These are phyloP conservation scores for Tagetes erecta DNA, from an alignment of 129 eudicot species.

Conservation along the genomic window DNA sequence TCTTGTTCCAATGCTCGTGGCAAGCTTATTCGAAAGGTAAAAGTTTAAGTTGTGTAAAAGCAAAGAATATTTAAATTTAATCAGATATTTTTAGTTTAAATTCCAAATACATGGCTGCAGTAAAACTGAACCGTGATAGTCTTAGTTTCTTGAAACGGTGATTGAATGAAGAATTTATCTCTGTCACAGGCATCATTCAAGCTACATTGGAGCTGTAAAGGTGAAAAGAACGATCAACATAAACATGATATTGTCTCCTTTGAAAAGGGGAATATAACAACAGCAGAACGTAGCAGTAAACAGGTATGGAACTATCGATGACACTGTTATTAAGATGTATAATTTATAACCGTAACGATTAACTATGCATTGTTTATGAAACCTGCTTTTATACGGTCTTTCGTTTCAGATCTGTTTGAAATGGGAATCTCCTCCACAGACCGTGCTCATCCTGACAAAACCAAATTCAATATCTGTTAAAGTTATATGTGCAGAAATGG, in stretches of 20 bases:
- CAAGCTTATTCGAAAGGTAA: constrained; percentile 74
- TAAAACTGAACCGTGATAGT: neutral
- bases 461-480: constrained; percentile 87
- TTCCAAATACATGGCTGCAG: neutral
- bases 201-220: constrained; percentile 83
- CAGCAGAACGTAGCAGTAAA: constrained; percentile 94
- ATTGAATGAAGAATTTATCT: neutral
- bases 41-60: neutral
- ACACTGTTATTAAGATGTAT: constrained; percentile 6
- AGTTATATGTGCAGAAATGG: constrained; percentile 72
- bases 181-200: constrained; percentile 79
- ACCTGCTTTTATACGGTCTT: neutral
- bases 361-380: neutral
- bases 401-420: constrained; percentile 79
- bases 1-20: constrained; percentile 37
- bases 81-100: neutral
- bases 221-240: constrained; percentile 83
- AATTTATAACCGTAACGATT: neutral
- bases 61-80: neutral
- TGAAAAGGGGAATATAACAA: constrained; percentile 87
- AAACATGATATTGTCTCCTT: constrained; percentile 90
- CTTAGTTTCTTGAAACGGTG: constrained; percentile 3
- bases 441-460: constrained; percentile 82
- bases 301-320: constrained; percentile 47
- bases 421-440: constrained; percentile 91